Evolutionary conservation across 2,329 filamentous ascomycete genomes (phyloP).

Genomic region (Capronia epimyces): DNA sequence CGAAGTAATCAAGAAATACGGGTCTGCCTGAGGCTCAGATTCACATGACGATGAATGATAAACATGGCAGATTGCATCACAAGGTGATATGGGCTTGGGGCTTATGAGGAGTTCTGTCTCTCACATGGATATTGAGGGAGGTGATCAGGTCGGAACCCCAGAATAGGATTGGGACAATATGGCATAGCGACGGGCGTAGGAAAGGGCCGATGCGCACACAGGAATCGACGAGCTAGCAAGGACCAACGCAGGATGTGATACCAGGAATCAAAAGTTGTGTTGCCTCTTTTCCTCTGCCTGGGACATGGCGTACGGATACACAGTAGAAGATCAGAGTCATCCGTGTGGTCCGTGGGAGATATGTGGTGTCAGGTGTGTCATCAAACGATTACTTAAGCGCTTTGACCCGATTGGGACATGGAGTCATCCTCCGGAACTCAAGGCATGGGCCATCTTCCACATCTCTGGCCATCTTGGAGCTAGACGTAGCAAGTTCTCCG

Average conservation of each 20-base stretch:
- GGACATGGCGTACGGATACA: too few species aligned
- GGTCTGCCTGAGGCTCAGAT: conserved; percentile 19
- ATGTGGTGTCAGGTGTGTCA: not conserved
- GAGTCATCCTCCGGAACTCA: too few species aligned
- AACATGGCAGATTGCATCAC: too few species aligned
- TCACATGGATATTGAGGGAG: not conserved
- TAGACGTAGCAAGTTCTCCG: too few species aligned
- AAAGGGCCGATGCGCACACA: too few species aligned
- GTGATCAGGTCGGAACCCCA: not conserved
- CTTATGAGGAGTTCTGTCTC: not conserved
- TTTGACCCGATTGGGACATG: too few species aligned
- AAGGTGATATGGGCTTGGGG: too few species aligned
- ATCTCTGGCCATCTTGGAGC: too few species aligned
- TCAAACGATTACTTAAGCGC: not conserved
- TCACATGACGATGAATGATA: not conserved
- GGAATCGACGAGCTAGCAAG: not conserved
- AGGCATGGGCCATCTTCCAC: too few species aligned
- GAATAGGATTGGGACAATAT: conserved; percentile 6
- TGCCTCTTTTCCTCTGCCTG: not conserved
- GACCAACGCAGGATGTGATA: conserved; percentile 1
- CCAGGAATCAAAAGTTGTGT: conserved; percentile 5
- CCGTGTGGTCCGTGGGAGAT: too few species aligned
- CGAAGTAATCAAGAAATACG: conserved; percentile 61
- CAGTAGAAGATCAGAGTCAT: too few species aligned
- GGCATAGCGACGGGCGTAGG: conserved; percentile 18